Base-by-base conservation (phyloP, 2,329 filamentous ascomycete genomes). In the Pestalotiopsis sp. region DNA sequence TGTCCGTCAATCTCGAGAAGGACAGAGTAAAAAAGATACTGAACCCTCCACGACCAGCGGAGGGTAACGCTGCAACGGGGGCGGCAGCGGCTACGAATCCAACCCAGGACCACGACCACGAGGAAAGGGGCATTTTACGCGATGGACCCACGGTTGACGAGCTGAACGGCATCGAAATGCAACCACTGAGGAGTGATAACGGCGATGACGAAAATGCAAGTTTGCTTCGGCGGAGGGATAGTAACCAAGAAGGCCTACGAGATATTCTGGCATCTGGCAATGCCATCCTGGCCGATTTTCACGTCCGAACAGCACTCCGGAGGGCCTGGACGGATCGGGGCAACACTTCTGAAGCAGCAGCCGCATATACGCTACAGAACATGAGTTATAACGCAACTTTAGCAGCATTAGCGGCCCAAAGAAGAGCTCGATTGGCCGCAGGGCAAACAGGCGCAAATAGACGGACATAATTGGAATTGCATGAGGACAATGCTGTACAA, bases 1-100 rank as follows among this genome's bases (percentile, higher is more conserved):
- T 92, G 68, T 83, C 89, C 3, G 85, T 91, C 12, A 88, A 90
- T 74, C 83, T 86, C 61, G 88, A 91, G 74, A 83, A 86, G 70
- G 89, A 91, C 73, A 84, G 83, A 68, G 79, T 91, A 25, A 83
- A 86, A 39, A 83, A 85, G 64, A 78, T 81, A 14, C 80, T 88
- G 6, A 82, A 81, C 63, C 78, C 79, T 67, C 80, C 80, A 49
- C 71, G 72, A 41, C 38, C 41, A 61, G 64, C 69, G 31, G 70
- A 52, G 12, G 45, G 69, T n/a, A 70, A 78, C 20, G 77, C 76
- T 1, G 76, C 77, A 17, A 11, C 57, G 4, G 39, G 14, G 20
- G n/a, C 72, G 17, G 65, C 71, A 4, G 70, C 68, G 6, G 71
- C 69, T 41, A 67, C 68, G 14, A 73, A 74, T 4, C 70, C 74